Evolutionary conservation across 148 eudicot species (phyloP), one percentile per base, ranked within the genome.

Genomic region (Amaranthus cruentus): DNA sequence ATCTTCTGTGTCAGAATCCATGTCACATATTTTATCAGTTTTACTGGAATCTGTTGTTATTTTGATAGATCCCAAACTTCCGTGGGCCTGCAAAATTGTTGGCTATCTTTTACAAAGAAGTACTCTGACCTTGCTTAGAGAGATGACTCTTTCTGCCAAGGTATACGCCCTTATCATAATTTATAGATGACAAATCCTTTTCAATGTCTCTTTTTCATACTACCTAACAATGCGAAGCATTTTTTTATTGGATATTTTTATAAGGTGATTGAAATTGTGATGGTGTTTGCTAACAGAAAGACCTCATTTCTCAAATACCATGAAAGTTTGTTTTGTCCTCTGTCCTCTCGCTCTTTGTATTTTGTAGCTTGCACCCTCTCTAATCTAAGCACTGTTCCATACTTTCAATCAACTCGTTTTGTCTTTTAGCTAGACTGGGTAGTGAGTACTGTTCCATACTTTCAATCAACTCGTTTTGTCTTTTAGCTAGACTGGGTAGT

Each of bases 81-180:
- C 99, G 43, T 95, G 99, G 97, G 81, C 93, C 83, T 95, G 97
- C 80, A 86, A 82, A 79, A 77, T 79, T 74, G 85, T 90, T 75
- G 82, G 79, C 75, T 78, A 87, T 85, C 83, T 95, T 61, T 75
- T 83, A 69, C 85, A 80, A 58, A 90, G 84, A 74, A 87, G 85
- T 81, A 53, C 82, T 43, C 82, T 83, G 73, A 71, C 75, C 53
- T 77, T 86, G 73, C 76, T 88, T 49, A 83, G 99, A 81, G 93
- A 90, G 73, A 85, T 91, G 55, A 67, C 84, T 56, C 83, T 91
- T 51, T 58, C 80, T 11, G 86, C 87, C 65, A 84, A 95, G 97
- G 97, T 90, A 82, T 8, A 65, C 70, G 38, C 28, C 15, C 51
- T 55, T 67, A 50, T 55, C 64, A 43, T 47, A 55, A 8, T 44